Evolutionary conservation across 176 grass and related monocot genomes (phyloP).

Genomic region (Avena sativa): DNA sequence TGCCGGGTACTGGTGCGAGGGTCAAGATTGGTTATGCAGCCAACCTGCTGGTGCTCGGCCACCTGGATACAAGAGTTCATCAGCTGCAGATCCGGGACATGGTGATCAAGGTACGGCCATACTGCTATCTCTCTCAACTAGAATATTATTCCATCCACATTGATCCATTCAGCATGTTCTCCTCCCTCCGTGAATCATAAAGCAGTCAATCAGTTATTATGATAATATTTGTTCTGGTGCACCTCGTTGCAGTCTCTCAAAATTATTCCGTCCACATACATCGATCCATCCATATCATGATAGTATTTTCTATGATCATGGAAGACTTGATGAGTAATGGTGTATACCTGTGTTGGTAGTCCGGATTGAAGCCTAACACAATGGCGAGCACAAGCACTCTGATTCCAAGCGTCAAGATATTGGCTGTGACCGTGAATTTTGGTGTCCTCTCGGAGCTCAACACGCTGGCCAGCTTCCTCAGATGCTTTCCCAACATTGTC

Average conservation of each 20-base stretch:
- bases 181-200: neutral
- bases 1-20: neutral
- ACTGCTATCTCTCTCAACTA: neutral
- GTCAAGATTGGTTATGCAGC: slow-evolving; percentile 8
- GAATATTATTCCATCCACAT: neutral
- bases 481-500: slow-evolving; percentile 40
- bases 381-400: neutral
- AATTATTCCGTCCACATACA: neutral
- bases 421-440: slow-evolving; percentile 25
- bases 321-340: neutral
- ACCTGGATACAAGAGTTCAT: neutral
- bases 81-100: neutral
- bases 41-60: neutral
- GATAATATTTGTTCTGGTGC: neutral
- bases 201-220: neutral
- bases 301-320: neutral
- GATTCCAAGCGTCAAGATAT: slow-evolving; percentile 31
- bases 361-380: slow-evolving; percentile 8
- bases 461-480: slow-evolving; percentile 33
- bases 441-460: neutral
- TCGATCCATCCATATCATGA: neutral
- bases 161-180: neutral
- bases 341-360: neutral
- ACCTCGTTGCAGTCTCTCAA: neutral
- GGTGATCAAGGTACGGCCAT: neutral